Conservation (phyloP, 1,284 basidiomycete species). For the Athelia sp. region DNA sequence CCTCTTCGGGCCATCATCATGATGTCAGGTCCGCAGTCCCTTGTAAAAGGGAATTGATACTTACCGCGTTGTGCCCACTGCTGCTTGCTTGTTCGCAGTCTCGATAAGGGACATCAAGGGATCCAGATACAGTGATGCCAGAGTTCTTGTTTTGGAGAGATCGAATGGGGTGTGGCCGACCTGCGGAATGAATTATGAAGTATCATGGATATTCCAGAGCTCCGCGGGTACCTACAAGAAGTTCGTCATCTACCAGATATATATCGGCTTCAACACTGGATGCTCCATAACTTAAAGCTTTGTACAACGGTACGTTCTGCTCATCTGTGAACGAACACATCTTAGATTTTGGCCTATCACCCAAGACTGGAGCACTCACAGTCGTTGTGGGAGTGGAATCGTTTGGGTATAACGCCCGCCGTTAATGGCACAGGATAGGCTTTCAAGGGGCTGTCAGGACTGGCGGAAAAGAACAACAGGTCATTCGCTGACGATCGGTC, state of each 20-base stretch:
- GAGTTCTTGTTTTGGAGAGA: conserved; percentile 24
- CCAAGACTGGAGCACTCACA: conserved; percentile 27
- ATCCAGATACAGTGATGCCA: conserved; percentile 10
- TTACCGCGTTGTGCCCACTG: conserved; percentile 35
- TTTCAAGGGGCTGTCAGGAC: conserved; percentile 21
- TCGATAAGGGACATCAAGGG: conserved; percentile 25
- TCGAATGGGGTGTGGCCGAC: conserved; percentile 42
- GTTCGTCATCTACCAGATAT: conserved; percentile 39
- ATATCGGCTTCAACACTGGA: conserved; percentile 53
- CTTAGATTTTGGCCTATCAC: background rate
- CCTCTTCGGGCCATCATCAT: conserved; percentile 24
- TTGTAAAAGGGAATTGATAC: background rate
- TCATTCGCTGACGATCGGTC: background rate
- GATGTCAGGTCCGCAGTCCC: background rate
- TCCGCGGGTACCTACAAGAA: conserved; percentile 30
- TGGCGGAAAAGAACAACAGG: background rate
- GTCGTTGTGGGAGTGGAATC: conserved; percentile 52
- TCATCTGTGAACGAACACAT: conserved; percentile 31
- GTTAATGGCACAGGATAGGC: conserved; percentile 48
- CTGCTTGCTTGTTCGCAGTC: conserved; percentile 35
- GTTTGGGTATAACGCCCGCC: conserved; percentile 44
- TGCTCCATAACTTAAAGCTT: conserved; percentile 46
- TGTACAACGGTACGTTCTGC: conserved; percentile 47
- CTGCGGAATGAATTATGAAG: conserved; percentile 17
- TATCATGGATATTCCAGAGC: background rate